Evolutionary conservation across 108 stramenopile species (phyloP).

Genomic region (Nitzschia sp.): DNA sequence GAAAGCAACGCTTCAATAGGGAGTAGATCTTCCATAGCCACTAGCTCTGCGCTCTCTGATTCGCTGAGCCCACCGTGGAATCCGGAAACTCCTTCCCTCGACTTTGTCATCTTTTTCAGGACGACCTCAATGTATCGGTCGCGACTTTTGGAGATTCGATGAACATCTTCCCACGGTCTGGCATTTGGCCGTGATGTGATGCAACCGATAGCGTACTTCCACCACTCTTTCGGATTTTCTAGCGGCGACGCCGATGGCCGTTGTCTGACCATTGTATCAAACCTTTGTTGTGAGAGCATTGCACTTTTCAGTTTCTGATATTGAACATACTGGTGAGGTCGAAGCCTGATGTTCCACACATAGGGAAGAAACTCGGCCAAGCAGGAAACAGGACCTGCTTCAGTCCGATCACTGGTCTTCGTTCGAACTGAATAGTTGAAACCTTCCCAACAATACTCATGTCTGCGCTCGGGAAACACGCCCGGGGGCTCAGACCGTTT

Average conservation of each 20-base stretch:
- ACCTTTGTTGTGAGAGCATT: constrained; percentile 73
- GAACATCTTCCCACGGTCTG: constrained; percentile 74
- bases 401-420: constrained; percentile 42
- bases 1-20: constrained; percentile 75
- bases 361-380: constrained; percentile 65
- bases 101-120: constrained; percentile 50
- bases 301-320: constrained; percentile 65
- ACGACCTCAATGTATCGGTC: constrained; percentile 63
- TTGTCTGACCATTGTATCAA: constrained; percentile 83
- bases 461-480: constrained; percentile 13
- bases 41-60: constrained; percentile 54
- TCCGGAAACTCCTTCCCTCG: constrained; percentile 40
- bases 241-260: constrained; percentile 48
- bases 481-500: neutral
- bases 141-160: constrained; percentile 50
- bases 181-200: constrained; percentile 67
- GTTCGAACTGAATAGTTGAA: constrained; percentile 28
- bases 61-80: constrained; percentile 69
- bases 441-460: constrained; percentile 42
- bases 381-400: constrained; percentile 52
- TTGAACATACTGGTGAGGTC: constrained; percentile 69
- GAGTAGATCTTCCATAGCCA: constrained; percentile 64
- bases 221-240: constrained; percentile 62
- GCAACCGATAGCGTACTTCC: constrained; percentile 76
- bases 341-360: constrained; percentile 42